phyloP scores from a whole-genome alignment of 164 flowering plant genomes.

The grape (Vitis vinifera) region ASM3070453v1 NC_081820.1:2380501-2381000 shows the following conservation, averaged over 20 bases:
- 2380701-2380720: neutral
- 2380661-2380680: too few relatives aligned
- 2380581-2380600: too few relatives aligned
- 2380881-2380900: conserved; percentile 45
- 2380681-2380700: too few relatives aligned
- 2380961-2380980: conserved; percentile 24
- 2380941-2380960: conserved; percentile 19
- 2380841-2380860: conserved; percentile 40
- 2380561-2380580: too few relatives aligned
- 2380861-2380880: conserved; percentile 47
- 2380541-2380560: too few relatives aligned
- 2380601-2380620: too few relatives aligned
- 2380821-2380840: conserved; percentile 42
- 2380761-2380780: conserved; percentile 22
- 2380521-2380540: too few relatives aligned
- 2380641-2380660: too few relatives aligned
- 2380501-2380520: too few relatives aligned
- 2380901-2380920: conserved; percentile 25
- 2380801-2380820: conserved; percentile 30
- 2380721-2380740: neutral
- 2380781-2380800: conserved; percentile 32
- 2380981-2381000: conserved; percentile 22
- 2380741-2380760: neutral
- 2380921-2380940: conserved; percentile 33
- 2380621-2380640: too few relatives aligned